phyloP scores from a whole-genome alignment of 1,284 basidiomycete genomes.

The Cerrena zonata region DNA sequence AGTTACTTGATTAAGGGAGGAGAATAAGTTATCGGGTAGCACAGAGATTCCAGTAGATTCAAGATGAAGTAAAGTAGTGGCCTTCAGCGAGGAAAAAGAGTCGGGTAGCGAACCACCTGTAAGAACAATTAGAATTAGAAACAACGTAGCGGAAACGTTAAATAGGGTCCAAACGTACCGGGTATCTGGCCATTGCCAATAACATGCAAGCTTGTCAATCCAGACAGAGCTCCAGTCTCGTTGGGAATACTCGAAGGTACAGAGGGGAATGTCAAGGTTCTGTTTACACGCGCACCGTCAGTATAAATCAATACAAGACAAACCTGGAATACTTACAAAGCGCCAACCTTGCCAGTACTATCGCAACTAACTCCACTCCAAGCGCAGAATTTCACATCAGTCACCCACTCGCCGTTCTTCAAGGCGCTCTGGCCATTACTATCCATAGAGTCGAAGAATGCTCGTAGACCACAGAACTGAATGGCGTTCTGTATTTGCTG shows the following conservation, averaged over 20 bases:
- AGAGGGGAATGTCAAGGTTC: constrained; percentile 41
- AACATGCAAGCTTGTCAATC: constrained; percentile 35
- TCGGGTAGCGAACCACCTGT: constrained; percentile 38
- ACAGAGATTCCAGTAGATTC: constrained; percentile 41
- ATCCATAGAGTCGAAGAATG: constrained; percentile 41
- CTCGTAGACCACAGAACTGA: constrained; percentile 48
- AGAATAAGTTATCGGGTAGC: constrained; percentile 33
- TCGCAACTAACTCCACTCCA: constrained; percentile 47
- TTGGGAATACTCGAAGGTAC: constrained; percentile 41
- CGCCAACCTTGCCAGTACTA: constrained; percentile 35
- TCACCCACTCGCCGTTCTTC: constrained; percentile 41
- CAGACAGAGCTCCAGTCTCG: constrained; percentile 38
- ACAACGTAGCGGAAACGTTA: background rate
- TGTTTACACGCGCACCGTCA: constrained; percentile 14
- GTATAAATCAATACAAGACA: background rate
- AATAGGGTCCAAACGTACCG: constrained; percentile 24
- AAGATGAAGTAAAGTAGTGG: constrained; percentile 37
- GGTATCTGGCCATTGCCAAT: constrained; percentile 40
- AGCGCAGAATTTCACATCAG: constrained; percentile 41
- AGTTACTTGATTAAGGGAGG: constrained; percentile 32
- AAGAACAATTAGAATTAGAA: background rate
- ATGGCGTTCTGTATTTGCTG: constrained; percentile 32
- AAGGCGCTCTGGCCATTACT: constrained; percentile 35
- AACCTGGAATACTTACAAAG: constrained; percentile 33
- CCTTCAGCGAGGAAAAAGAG: constrained; percentile 34